Percentiles rank a stretch among this genome's conserved stretches.
These are phyloP conservation scores for Trichomonas gallinae DNA, from an alignment of 208 protist species.

Conservation along the genomic window DNA sequence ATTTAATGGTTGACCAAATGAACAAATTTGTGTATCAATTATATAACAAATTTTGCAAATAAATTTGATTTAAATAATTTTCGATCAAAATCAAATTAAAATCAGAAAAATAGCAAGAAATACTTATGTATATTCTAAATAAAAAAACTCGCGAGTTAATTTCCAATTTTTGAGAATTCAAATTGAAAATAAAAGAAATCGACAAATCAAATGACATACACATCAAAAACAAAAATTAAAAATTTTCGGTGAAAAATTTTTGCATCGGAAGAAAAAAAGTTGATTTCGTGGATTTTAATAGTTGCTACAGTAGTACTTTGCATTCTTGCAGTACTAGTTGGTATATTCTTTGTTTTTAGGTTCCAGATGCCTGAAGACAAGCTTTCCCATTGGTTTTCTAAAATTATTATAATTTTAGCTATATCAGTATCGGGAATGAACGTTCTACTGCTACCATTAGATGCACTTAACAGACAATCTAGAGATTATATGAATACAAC, in stretches of 20 bases:
- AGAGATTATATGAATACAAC: neutral
- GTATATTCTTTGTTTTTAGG: neutral
- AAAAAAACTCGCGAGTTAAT: no score
- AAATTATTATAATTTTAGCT: neutral
- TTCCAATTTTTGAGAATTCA: neutral
- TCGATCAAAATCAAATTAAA: no score
- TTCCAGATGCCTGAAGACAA: conserved; percentile 10
- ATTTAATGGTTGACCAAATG: no score
- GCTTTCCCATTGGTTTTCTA: neutral
- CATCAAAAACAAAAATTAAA: no score
- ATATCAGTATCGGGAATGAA: neutral
- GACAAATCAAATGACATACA: no score
- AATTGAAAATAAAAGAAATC: no score
- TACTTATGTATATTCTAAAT: no score
- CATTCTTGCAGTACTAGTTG: neutral
- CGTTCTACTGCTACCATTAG: neutral
- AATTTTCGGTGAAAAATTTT: neutral
- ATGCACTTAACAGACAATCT: neutral
- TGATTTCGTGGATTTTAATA: neutral
- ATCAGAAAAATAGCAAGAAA: no score
- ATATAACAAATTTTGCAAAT: no score
- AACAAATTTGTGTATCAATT: no score
- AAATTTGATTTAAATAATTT: no score
- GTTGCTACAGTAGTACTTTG: neutral
- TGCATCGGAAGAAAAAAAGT: no score